These are phyloP conservation scores for Incumbomyces delicatus DNA, from an alignment of 2,329 filamentous ascomycete species.

Conservation along the genomic window DNA sequence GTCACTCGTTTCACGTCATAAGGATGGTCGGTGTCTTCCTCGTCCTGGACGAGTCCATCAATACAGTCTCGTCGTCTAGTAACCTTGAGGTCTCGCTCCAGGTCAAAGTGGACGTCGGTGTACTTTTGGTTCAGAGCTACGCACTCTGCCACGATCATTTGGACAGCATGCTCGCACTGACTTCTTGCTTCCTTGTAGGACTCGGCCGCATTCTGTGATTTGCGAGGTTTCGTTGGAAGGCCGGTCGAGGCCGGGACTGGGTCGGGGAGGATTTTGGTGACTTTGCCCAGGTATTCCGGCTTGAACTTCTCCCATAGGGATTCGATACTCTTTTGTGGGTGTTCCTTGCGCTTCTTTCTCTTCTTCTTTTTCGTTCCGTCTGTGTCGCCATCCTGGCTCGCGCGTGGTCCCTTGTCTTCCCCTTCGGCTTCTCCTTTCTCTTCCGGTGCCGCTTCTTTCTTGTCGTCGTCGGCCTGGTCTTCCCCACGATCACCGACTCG, in stretches of 20 bases:
- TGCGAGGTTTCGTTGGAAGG: constrained; percentile 50
- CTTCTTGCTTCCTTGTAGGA: constrained; percentile 65
- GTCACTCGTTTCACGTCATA: constrained; percentile 65
- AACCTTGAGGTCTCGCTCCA: constrained; percentile 62
- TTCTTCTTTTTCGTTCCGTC: constrained; percentile 3
- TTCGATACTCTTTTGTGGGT: constrained; percentile 57
- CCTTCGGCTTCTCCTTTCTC: too few species aligned
- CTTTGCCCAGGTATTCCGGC: constrained; percentile 61
- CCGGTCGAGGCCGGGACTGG: constrained; percentile 43
- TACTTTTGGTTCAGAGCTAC: constrained; percentile 75
- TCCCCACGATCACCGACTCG: too few species aligned
- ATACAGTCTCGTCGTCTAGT: constrained; percentile 43
- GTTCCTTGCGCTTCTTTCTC: constrained; percentile 40
- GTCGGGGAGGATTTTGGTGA: constrained; percentile 60
- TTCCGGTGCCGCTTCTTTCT: too few species aligned
- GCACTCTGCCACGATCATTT: constrained; percentile 54
- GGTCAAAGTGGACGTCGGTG: constrained; percentile 75
- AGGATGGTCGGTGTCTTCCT: constrained; percentile 40
- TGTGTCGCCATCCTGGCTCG: too few species aligned
- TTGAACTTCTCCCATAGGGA: constrained; percentile 66
- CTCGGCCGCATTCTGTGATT: constrained; percentile 47
- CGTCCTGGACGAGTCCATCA: constrained; percentile 33
- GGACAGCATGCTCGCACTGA: constrained; percentile 54
- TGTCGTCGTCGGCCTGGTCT: too few species aligned
- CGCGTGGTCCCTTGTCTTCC: too few species aligned